Evolutionary conservation across 2,329 filamentous ascomycete species (phyloP).

Genomic region (Paecilomyces fulvus): DNA sequence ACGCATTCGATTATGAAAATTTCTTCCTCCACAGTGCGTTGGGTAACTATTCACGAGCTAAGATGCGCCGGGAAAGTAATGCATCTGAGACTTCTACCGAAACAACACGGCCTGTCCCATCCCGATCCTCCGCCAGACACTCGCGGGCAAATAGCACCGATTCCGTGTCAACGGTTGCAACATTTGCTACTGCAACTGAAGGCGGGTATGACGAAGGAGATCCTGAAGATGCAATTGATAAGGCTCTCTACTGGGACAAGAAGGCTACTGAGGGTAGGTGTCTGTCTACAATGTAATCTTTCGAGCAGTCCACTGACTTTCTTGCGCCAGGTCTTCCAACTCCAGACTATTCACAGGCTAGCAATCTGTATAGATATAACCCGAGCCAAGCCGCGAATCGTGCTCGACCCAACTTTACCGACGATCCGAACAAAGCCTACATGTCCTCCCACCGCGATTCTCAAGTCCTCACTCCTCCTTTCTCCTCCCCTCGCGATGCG

Average conservation of each 20-base stretch:
- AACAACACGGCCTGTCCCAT: slow-evolving; percentile 35
- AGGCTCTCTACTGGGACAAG: slow-evolving; percentile 31
- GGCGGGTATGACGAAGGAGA: slow-evolving; percentile 30
- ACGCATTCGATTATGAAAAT: slow-evolving; percentile 93
- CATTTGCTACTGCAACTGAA: slow-evolving; percentile 57
- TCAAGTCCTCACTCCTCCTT: slow-evolving; percentile 14
- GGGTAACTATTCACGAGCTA: slow-evolving; percentile 47
- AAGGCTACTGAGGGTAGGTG: slow-evolving; percentile 26
- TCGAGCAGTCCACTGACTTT: background rate
- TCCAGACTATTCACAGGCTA: background rate
- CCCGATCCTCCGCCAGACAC: slow-evolving; percentile 20
- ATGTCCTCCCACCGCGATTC: background rate
- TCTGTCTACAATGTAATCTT: background rate
- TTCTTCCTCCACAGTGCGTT: slow-evolving; percentile 92
- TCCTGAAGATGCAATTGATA: slow-evolving; percentile 32
- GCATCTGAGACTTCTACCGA: slow-evolving; percentile 42
- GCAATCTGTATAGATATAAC: background rate
- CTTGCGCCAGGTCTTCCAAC: background rate
- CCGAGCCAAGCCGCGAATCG: slow-evolving; percentile 1
- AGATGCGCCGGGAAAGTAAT: slow-evolving; percentile 23
- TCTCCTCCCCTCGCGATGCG: slow-evolving; percentile 5
- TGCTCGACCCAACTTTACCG: slow-evolving; percentile 2
- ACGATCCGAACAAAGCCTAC: background rate
- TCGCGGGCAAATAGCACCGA: slow-evolving; percentile 49
- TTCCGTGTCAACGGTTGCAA: slow-evolving; percentile 52